phyloP scores from a whole-genome alignment of 371 early-diverging fungal species.

The Mucor ambiguus region DNA sequence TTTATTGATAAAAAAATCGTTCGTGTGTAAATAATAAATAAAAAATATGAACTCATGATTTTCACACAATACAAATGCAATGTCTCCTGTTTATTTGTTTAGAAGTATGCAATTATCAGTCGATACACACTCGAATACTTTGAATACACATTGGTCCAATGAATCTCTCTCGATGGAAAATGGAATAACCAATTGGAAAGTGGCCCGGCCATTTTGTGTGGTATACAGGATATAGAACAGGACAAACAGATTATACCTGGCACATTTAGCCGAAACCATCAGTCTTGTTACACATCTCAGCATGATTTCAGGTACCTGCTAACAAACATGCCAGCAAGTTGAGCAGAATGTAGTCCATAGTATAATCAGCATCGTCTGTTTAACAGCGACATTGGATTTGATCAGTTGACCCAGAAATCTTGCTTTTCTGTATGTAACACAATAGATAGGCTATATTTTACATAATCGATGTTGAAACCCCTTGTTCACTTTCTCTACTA shows the following conservation, averaged over 20 bases:
- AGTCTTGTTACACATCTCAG: background rate
- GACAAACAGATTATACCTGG: background rate
- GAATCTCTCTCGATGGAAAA: background rate
- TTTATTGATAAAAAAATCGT: background rate
- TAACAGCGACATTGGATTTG: background rate
- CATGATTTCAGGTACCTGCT: background rate
- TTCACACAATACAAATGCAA: background rate
- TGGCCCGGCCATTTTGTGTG: background rate
- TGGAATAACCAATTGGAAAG: background rate
- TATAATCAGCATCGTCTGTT: background rate
- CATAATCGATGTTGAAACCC: background rate
- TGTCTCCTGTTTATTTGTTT: slow-evolving; percentile 8
- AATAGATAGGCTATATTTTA: background rate
- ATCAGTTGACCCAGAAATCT: slow-evolving; percentile 1
- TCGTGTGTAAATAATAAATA: background rate
- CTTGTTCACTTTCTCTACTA: background rate
- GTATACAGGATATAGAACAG: background rate
- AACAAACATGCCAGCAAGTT: background rate
- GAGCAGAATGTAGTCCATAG: background rate
- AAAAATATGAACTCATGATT: background rate
- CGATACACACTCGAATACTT: background rate
- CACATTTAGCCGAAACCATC: background rate
- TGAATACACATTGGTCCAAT: background rate
- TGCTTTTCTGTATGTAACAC: background rate
- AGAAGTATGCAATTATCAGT: background rate